Conservation (phyloP, 1,284 basidiomycete genomes). For the Papiliotrema flavescens region DNA sequence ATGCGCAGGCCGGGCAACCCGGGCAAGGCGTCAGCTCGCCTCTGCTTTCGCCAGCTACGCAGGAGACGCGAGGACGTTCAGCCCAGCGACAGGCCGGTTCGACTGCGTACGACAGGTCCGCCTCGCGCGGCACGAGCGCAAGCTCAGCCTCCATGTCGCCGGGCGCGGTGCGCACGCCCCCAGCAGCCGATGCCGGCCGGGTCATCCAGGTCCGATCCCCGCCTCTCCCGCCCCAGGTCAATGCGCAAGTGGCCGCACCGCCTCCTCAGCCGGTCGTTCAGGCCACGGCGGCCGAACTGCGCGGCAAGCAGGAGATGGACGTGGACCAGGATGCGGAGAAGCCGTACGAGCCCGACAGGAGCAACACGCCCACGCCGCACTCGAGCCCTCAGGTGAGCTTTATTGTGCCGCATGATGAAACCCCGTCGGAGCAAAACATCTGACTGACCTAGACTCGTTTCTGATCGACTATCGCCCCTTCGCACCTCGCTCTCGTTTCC, state of each 20-base stretch:
- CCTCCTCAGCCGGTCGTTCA: not conserved
- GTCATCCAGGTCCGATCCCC: not conserved
- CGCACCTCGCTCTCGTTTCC: not conserved
- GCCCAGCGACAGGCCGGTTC: conserved; percentile 28
- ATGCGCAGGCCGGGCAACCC: not conserved
- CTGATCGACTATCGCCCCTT: not conserved
- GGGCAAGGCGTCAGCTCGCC: conserved; percentile 5
- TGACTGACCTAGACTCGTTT: conserved; percentile 22
- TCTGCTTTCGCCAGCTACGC: conserved; percentile 7
- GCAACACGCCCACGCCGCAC: conserved; percentile 48
- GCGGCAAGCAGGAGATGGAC: conserved; percentile 21
- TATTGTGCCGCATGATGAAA: not conserved
- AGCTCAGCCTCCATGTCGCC: conserved; percentile 27
- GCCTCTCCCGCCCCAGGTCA: not conserved
- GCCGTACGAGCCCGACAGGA: conserved; percentile 36
- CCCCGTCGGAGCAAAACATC: conserved; percentile 1
- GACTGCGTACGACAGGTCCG: conserved; percentile 28
- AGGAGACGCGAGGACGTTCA: conserved; percentile 10
- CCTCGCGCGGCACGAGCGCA: conserved; percentile 30
- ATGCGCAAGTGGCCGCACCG: not conserved
- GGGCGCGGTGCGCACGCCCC: conserved; percentile 20
- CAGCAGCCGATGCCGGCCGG: conserved; percentile 6
- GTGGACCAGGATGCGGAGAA: conserved; percentile 36
- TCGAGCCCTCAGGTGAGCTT: conserved; percentile 50
- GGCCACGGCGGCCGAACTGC: not conserved